Evolutionary conservation across 2,329 filamentous ascomycete species (phyloP).

Genomic region (Cephalotrichum gorgonifer): DNA sequence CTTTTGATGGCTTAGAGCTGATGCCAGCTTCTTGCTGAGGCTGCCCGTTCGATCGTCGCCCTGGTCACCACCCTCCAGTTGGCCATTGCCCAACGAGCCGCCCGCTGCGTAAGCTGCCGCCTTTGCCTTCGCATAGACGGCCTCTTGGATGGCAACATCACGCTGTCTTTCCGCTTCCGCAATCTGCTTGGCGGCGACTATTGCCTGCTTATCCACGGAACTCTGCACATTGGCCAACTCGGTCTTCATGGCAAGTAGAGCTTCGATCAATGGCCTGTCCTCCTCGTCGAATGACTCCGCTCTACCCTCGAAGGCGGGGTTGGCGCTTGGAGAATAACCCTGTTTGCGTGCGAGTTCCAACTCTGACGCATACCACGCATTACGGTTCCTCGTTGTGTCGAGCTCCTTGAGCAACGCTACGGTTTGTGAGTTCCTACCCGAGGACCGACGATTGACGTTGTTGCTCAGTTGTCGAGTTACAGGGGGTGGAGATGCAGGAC

Average conservation of each 20-base stretch:
- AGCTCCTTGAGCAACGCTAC: conserved; percentile 77
- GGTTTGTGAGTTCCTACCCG: conserved; percentile 53
- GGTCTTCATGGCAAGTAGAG: conserved; percentile 79
- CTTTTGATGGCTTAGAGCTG: conserved; percentile 65
- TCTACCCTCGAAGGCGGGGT: conserved; percentile 66
- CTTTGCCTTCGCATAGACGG: conserved; percentile 89
- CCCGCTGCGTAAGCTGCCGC: conserved; percentile 65
- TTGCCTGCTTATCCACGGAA: conserved; percentile 80
- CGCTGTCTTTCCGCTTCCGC: conserved; percentile 92
- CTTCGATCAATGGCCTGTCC: conserved; percentile 84
- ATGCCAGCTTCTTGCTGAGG: conserved; percentile 72
- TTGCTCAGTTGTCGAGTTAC: conserved; percentile 47
- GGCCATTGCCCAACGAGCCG: conserved; percentile 51
- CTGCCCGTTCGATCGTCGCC: conserved; percentile 53
- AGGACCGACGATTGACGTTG: conserved; percentile 47
- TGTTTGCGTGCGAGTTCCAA: conserved; percentile 83
- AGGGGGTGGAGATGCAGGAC: conserved; percentile 48
- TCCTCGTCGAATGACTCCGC: conserved; percentile 82
- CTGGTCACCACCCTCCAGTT: conserved; percentile 51
- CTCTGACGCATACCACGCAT: conserved; percentile 96
- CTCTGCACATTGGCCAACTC: conserved; percentile 84
- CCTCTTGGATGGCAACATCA: conserved; percentile 88
- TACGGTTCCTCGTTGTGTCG: conserved; percentile 72
- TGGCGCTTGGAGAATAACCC: conserved; percentile 68
- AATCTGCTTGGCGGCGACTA: conserved; percentile 76